Conservation (phyloP, 2,329 filamentous ascomycete genomes). For the Botrytis squamosa region DNA sequence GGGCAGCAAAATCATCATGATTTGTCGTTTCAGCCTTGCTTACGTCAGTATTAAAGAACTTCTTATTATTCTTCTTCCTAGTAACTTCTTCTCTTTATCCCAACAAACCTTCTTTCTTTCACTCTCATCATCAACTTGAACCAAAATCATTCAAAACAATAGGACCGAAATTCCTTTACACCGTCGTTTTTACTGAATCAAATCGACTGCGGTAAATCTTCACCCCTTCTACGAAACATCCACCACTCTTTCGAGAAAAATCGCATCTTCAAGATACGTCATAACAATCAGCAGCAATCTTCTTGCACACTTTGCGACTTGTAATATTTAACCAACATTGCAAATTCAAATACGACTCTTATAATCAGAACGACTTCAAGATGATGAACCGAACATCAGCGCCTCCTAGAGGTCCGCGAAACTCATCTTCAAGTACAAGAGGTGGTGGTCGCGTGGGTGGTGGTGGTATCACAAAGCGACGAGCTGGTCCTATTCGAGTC, state of each 20-base stretch:
- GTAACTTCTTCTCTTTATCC: background rate
- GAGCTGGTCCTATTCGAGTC: constrained; percentile 42
- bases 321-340: background rate
- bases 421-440: constrained; percentile 34
- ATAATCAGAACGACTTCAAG: background rate
- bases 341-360: background rate
- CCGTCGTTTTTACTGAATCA: background rate
- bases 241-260: constrained; percentile 1
- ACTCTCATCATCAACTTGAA: background rate
- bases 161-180: background rate
- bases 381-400: constrained; percentile 28
- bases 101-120: constrained; percentile 15
- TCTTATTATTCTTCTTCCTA: background rate
- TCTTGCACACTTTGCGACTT: constrained; percentile 12
- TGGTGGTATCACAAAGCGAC: constrained; percentile 53
- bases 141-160: background rate
- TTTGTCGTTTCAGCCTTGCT: constrained; percentile 4
- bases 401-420: constrained; percentile 35
- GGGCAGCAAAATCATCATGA: background rate
- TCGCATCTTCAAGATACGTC: constrained; percentile 13
- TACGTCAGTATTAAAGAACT: constrained; percentile 2
- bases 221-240: background rate
- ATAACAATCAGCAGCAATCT: background rate
- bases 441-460: constrained; percentile 35
- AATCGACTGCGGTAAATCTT: background rate